These are phyloP conservation scores for Trebouxia gelatinosa DNA, from an alignment of 163 green algal species.

Conservation along the genomic window DNA sequence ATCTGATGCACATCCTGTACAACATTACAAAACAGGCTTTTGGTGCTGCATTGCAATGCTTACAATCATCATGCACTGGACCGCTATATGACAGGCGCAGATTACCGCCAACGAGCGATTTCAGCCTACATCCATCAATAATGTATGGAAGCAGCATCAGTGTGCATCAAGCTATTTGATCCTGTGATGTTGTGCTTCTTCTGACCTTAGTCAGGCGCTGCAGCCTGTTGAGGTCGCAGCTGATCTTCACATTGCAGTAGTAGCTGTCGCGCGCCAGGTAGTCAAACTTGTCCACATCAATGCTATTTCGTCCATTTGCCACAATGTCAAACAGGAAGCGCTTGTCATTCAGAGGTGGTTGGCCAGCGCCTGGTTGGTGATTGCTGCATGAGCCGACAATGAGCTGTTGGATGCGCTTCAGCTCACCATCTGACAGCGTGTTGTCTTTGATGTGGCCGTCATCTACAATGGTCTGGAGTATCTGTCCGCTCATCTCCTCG, in stretches of 20 bases:
- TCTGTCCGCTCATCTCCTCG: constrained; percentile 73
- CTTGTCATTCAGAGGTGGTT: constrained; percentile 24
- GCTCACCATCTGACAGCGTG: constrained; percentile 8
- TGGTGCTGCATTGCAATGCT: too few species aligned
- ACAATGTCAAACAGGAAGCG: constrained; percentile 82
- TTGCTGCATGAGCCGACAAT: constrained; percentile 32
- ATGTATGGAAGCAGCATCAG: too few species aligned
- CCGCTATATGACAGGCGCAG: too few species aligned
- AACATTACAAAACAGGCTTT: too few species aligned
- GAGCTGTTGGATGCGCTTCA: constrained; percentile 38
- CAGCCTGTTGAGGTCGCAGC: constrained; percentile 57
- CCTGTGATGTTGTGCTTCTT: too few species aligned
- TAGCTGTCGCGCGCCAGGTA: constrained; percentile 68
- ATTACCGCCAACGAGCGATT: too few species aligned
- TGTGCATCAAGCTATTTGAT: too few species aligned
- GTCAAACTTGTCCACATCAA: constrained; percentile 86
- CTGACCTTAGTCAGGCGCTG: constrained; percentile 59
- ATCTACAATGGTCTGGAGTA: constrained; percentile 73
- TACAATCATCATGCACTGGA: too few species aligned
- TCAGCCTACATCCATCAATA: too few species aligned
- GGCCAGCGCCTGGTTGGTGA: not conserved
- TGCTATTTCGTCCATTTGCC: constrained; percentile 76
- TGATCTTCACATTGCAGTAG: constrained; percentile 55
- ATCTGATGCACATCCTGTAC: too few species aligned
- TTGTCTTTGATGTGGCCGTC: constrained; percentile 24